These are phyloP conservation scores for Patellaria atrata DNA, from an alignment of 495 filamentous ascomycete genomes.

Conservation along the genomic window DNA sequence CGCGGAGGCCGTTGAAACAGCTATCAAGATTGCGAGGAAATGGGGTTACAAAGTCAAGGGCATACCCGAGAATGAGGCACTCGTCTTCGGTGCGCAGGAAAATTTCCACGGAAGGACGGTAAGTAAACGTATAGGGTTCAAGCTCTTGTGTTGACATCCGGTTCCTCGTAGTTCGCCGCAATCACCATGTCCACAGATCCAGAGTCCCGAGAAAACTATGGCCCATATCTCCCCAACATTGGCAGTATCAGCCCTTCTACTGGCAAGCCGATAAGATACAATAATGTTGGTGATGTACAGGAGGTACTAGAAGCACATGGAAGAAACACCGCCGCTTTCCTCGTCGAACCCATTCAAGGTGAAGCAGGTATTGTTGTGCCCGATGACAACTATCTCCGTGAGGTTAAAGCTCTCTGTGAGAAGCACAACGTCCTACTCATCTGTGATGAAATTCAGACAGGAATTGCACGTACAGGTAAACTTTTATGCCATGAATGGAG, in stretches of 20 bases:
- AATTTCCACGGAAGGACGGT: conserved; percentile 97
- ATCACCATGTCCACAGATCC: conserved; percentile 91
- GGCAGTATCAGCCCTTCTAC: conserved; percentile 68
- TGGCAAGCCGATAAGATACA: conserved; percentile 64
- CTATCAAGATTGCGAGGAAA: conserved; percentile 92
- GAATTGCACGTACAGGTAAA: conserved; percentile 86
- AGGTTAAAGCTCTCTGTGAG: conserved; percentile 75
- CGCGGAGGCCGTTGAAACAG: conserved; percentile 97
- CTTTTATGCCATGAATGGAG: conserved; percentile 92
- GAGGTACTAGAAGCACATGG: conserved; percentile 69
- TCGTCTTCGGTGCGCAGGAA: conserved; percentile 71
- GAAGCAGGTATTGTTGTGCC: conserved; percentile 96
- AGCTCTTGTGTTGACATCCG: background rate
- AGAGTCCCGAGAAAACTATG: conserved; percentile 92
- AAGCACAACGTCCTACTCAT: conserved; percentile 90
- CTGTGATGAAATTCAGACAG: conserved; percentile 97
- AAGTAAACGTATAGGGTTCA: conserved; percentile 25
- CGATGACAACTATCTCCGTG: conserved; percentile 70
- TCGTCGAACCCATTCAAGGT: conserved; percentile 96
- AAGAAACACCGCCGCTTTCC: conserved; percentile 75
- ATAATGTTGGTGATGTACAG: conserved; percentile 67
- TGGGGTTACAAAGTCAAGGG: conserved; percentile 98
- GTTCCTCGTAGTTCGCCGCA: conserved; percentile 60
- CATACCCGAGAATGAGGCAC: conserved; percentile 68
- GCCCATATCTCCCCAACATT: conserved; percentile 81